Evolutionary conservation across 2,329 filamentous ascomycete genomes (phyloP).

Genomic region (Phyllachora maydis): DNA sequence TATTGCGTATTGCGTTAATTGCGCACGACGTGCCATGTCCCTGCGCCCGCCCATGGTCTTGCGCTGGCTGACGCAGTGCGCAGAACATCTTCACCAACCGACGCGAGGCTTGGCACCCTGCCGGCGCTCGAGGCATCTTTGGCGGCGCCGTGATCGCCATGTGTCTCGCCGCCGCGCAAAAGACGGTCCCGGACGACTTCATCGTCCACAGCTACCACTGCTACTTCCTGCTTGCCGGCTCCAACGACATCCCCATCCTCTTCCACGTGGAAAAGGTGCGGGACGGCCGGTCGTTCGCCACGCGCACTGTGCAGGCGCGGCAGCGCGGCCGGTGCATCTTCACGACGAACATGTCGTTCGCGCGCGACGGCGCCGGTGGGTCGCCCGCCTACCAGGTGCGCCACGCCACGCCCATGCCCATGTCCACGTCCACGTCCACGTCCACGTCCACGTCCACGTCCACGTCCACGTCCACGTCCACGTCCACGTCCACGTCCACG

Average conservation of each 20-base stretch:
- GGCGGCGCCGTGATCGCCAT: conserved; percentile 88
- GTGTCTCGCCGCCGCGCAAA: conserved; percentile 69
- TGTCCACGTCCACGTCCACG: too few species aligned
- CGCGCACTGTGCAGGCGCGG: conserved; percentile 84
- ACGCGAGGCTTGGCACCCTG: conserved; percentile 76
- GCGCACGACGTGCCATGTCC: too few species aligned
- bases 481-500: too few species aligned
- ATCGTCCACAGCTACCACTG: conserved; percentile 93
- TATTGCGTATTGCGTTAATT: too few species aligned
- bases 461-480: too few species aligned
- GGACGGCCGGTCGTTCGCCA: conserved; percentile 76
- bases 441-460: too few species aligned
- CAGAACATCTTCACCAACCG: conserved; percentile 92
- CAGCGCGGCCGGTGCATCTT: conserved; percentile 84
- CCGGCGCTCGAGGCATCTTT: conserved; percentile 80
- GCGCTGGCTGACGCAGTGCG: background rate
- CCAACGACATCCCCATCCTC: conserved; percentile 64
- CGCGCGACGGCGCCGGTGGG: conserved; percentile 38
- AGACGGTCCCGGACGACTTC: conserved; percentile 65
- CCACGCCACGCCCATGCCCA: conserved; percentile 44
- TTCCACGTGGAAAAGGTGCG: conserved; percentile 92
- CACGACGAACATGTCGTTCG: conserved; percentile 85
- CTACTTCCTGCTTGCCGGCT: conserved; percentile 90
- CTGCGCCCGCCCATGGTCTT: too few species aligned
- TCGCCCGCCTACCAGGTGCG: conserved; percentile 23